phyloP scores from a whole-genome alignment of 2,329 filamentous ascomycete species.

The Aspergillus tubingensis region DNA sequence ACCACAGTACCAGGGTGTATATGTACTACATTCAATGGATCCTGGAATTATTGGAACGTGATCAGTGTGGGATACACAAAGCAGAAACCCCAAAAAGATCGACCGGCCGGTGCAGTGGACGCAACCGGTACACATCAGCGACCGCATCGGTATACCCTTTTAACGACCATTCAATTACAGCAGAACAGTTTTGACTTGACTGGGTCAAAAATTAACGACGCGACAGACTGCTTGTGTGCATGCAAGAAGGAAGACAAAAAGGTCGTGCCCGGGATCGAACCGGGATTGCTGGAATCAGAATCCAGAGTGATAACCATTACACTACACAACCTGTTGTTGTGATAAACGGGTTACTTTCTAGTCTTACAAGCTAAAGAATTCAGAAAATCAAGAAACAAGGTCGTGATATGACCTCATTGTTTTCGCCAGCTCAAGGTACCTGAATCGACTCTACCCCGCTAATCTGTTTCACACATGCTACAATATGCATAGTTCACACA shows the following conservation, averaged over 20 bases:
- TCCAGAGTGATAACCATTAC: neutral
- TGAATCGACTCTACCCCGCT: neutral
- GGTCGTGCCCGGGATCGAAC: neutral
- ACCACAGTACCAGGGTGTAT: neutral
- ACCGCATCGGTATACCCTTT: too few relatives aligned
- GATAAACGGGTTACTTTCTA: neutral
- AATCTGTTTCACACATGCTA: neutral
- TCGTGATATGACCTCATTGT: neutral
- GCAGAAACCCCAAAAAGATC: too few relatives aligned
- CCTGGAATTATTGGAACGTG: neutral
- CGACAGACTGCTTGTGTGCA: neutral
- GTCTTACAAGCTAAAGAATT: neutral
- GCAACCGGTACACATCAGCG: too few relatives aligned
- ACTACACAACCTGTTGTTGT: neutral
- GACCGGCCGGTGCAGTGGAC: too few relatives aligned
- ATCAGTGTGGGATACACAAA: too few relatives aligned
- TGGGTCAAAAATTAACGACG: neutral
- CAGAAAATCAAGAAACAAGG: neutral
- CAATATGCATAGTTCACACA: neutral
- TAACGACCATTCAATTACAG: too few relatives aligned
- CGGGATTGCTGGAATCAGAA: neutral
- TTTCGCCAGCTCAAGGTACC: neutral
- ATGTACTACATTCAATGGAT: too few relatives aligned
- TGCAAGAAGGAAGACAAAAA: neutral
- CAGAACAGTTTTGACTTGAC: neutral